Evolutionary conservation across 2,329 filamentous ascomycete genomes (phyloP).

Genomic region (Clarireedia homoeocarpa): DNA sequence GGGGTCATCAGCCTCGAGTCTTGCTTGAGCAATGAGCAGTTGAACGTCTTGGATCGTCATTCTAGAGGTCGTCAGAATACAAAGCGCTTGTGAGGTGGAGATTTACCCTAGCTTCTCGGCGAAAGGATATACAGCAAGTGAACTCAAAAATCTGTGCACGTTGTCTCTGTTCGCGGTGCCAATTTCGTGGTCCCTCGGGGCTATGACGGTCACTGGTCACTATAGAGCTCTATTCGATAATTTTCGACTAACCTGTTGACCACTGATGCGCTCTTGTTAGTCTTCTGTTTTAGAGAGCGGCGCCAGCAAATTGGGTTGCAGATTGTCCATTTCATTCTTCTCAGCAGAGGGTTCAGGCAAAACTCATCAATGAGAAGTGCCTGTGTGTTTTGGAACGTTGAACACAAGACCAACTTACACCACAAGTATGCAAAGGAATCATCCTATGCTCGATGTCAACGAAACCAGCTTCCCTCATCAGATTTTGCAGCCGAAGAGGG

Average conservation of each 20-base stretch:
- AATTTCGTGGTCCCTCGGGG: slow-evolving; percentile 43
- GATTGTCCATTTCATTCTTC: not conserved
- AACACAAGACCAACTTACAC: slow-evolving; percentile 13
- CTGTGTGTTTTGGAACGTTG: too few relatives aligned
- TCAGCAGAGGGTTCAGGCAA: not conserved
- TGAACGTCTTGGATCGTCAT: slow-evolving; percentile 52
- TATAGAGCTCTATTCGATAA: not conserved
- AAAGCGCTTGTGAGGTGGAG: not conserved
- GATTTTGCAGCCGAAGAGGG: slow-evolving; percentile 44
- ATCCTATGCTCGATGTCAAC: slow-evolving; percentile 58
- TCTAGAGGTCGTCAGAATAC: slow-evolving; percentile 29
- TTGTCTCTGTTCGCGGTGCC: slow-evolving; percentile 47
- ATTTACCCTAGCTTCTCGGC: slow-evolving; percentile 28
- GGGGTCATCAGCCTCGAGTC: slow-evolving; percentile 44
- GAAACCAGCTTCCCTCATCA: slow-evolving; percentile 46
- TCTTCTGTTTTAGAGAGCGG: not conserved
- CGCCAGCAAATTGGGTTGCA: not conserved
- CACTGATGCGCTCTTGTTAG: slow-evolving; percentile 34
- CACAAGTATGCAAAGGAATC: slow-evolving; percentile 61
- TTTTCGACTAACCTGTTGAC: slow-evolving; percentile 49
- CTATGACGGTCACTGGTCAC: slow-evolving; percentile 29
- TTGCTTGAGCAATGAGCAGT: slow-evolving; percentile 47
- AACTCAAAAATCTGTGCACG: slow-evolving; percentile 45
- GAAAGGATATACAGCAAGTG: slow-evolving; percentile 49
- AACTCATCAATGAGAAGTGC: not conserved